phyloP scores from a whole-genome alignment of 305 asterid species.

The Coffea humblotiana region DNA sequence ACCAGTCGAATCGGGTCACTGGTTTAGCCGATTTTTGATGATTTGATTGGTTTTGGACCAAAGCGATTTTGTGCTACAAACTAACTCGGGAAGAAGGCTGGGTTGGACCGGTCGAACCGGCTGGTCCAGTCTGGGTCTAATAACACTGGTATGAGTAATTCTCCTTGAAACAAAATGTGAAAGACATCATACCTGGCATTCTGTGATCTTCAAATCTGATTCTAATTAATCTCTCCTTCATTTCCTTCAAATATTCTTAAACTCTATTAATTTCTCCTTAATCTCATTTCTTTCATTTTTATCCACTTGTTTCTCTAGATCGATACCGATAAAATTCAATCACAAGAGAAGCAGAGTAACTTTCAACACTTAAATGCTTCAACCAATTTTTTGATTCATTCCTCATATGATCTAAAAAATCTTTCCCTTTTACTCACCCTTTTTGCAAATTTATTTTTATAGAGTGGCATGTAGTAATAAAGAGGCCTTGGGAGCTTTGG shows the following conservation, averaged over 20 bases:
- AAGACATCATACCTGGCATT: neutral
- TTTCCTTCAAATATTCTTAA: conserved; percentile 12
- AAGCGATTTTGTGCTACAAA: too few relatives aligned
- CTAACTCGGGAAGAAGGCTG: too few relatives aligned
- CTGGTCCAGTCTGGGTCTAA: too few relatives aligned
- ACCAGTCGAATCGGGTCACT: too few relatives aligned
- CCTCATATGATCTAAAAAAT: neutral
- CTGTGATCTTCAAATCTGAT: neutral
- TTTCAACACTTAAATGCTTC: neutral
- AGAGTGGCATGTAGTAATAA: conserved; percentile 4
- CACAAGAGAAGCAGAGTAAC: neutral
- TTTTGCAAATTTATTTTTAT: neutral
- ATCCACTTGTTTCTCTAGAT: neutral
- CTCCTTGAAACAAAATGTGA: neutral
- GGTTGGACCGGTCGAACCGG: neutral
- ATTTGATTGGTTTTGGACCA: too few relatives aligned
- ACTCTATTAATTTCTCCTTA: neutral
- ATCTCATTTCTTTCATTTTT: too few relatives aligned
- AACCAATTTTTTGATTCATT: neutral
- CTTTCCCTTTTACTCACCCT: neutral
- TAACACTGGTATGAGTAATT: neutral
- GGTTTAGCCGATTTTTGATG: too few relatives aligned
- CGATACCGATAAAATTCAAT: neutral
- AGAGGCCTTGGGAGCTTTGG: neutral
- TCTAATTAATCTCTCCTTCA: neutral